Base-by-base conservation (phyloP, 2,329 filamentous ascomycete species). In the Ambrosiella beaveri region DNA sequence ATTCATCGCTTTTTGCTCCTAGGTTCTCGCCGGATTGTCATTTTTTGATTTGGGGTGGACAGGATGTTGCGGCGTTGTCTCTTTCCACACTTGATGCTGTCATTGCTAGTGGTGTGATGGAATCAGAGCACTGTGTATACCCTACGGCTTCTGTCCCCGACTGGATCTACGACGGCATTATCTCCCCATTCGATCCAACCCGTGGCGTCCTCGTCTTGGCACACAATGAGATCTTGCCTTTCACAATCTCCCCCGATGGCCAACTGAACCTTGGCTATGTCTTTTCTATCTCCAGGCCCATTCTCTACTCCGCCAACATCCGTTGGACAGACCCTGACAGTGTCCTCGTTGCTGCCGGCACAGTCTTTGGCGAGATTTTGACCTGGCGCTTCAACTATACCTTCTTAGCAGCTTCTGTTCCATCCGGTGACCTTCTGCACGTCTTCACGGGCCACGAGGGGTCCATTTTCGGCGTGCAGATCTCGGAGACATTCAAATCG, bases 341-440 rank as follows among this genome's bases (percentile, higher is more conserved):
- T 56, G 73, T 95, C 51, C 75, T 96, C 17, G 79, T 96, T 55
- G 88, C 88, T 6, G 86, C 86, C 2, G 93, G 93, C 1, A 97
- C 93, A 0, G 89, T 91, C 1, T 97, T 97, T 69, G 93, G 93
- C 2, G 90, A 97, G 68, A 86, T 98, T 39, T 75, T 96, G 41
- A 79, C 95, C 13, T 97, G 93, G 93, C 86, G 83, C 63, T 89
- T 81, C 64, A 70, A 72, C 52, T 64, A 76, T n/a, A 58, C 37
- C 13, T 39, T 27, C 5, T 27, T 15, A 13, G 13, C 15, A 12
- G 39, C 50, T 5, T 35, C 45, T 13, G 53, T 62, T 13, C 56
- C 61, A 38, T 59, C 59, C 15, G 70, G 70, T 44, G 71, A 77
- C 63, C 68, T 79, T 17, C 68, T 81, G 3, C 75, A 72, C 59